Percentiles rank a stretch among this genome's conserved stretches.
Evolutionary conservation across 371 early-diverging fungal genomes (phyloP).

Genomic region (Apophysomyces trapeziformis): DNA sequence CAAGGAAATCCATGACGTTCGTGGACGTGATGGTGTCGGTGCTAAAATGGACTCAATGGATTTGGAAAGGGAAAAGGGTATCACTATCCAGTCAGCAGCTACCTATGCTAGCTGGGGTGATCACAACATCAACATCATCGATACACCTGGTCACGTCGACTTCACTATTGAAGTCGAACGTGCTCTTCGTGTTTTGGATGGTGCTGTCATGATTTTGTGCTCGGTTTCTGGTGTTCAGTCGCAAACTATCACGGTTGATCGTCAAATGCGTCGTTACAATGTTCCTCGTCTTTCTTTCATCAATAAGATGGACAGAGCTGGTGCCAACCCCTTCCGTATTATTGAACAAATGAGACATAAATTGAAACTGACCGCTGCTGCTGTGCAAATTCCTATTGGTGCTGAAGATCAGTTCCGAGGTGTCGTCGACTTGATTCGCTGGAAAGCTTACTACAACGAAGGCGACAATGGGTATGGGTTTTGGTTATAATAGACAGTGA

Average conservation of each 20-base stretch:
- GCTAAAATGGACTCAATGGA: conserved; percentile 99
- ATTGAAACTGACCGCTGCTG: conserved; percentile 89
- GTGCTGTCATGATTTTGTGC: conserved; percentile 87
- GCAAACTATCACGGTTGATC: conserved; percentile 97
- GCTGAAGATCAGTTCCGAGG: conserved; percentile 88
- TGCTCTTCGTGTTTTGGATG: conserved; percentile 90
- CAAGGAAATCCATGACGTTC: conserved; percentile 96
- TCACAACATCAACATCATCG: conserved; percentile 87
- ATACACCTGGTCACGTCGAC: conserved; percentile 93
- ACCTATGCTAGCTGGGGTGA: conserved; percentile 86
- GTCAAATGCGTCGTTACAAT: conserved; percentile 90
- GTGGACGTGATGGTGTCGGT: conserved; percentile 96
- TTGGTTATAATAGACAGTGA: too few relatives aligned
- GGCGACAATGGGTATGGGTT: conserved; percentile 81
- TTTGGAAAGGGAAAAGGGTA: conserved; percentile 96
- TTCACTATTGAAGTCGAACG: conserved; percentile 94
- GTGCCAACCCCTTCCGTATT: conserved; percentile 93
- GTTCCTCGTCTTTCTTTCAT: conserved; percentile 89
- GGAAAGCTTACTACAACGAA: conserved; percentile 90
- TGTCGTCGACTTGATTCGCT: conserved; percentile 90
- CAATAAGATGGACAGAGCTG: conserved; percentile 94
- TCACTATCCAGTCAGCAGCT: conserved; percentile 92
- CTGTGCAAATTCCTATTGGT: conserved; percentile 94
- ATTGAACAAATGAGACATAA: conserved; percentile 90
- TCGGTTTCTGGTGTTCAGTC: conserved; percentile 87